A percentile compares a stretch with the other conserved stretches of the same genome.
Conservation (phyloP, 2,329 filamentous ascomycete species). For the Aspergillus ustus region DNA sequence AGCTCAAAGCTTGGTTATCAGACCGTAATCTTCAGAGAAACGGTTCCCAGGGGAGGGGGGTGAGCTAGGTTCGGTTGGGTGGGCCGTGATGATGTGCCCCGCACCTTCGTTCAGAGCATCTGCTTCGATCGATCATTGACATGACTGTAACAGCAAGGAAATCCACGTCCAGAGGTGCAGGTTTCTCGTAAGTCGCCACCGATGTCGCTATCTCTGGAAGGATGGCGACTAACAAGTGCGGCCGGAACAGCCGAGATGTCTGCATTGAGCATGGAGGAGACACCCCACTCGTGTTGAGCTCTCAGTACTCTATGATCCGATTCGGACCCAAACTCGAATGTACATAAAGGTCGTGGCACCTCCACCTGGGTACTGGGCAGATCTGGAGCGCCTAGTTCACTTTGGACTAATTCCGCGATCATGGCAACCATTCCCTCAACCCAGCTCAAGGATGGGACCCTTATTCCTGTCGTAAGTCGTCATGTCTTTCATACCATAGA, state of each 20-base stretch:
- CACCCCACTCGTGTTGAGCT: neutral
- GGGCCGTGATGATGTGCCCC: neutral
- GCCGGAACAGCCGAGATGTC: neutral
- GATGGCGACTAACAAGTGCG: neutral
- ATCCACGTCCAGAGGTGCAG: neutral
- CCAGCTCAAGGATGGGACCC: constrained; percentile 61
- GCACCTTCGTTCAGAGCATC: neutral
- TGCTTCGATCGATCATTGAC: too few relatives aligned
- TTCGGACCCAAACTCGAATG: neutral
- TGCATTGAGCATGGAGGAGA: neutral
- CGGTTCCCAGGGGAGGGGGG: too few relatives aligned
- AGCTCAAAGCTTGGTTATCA: neutral
- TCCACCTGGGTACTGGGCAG: neutral
- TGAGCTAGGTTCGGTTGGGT: too few relatives aligned
- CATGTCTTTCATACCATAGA: neutral
- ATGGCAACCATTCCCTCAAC: constrained; percentile 28
- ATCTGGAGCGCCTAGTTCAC: neutral
- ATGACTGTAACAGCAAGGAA: too few relatives aligned
- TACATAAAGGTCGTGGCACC: constrained; percentile 1
- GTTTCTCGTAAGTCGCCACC: neutral
- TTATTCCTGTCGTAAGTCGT: constrained; percentile 60
- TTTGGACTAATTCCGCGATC: neutral
- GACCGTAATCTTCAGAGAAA: neutral
- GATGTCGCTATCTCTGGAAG: neutral
- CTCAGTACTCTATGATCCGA: constrained; percentile 7